Percentiles rank a stretch among this genome's conserved stretches.
phyloP scores from a whole-genome alignment of 352 stramenopile species.

The Globisporangium echinulatum region DNA sequence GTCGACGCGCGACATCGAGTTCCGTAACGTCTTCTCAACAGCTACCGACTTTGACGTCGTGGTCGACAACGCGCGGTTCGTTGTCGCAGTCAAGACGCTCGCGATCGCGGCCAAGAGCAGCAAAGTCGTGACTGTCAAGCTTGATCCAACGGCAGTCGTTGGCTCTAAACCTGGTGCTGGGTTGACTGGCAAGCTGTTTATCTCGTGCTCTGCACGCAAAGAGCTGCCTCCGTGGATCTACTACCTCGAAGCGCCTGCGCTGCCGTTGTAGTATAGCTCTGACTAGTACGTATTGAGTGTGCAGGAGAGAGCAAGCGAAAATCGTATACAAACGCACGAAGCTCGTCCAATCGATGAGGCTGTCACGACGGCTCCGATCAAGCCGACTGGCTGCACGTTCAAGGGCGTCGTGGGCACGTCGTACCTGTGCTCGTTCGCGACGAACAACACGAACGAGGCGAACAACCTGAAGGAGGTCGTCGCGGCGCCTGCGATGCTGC shows the following conservation, averaged over 20 bases:
- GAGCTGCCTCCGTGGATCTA: constrained; percentile 84
- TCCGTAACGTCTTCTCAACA: constrained; percentile 87
- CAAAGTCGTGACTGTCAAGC: constrained; percentile 52
- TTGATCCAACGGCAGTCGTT: constrained; percentile 21
- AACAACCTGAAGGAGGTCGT: too few species aligned
- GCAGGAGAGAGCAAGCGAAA: too few species aligned
- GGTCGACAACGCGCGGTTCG: constrained; percentile 74
- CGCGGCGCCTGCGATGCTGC: too few species aligned
- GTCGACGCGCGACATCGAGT: constrained; percentile 70
- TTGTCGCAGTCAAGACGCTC: constrained; percentile 39
- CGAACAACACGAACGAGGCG: too few species aligned
- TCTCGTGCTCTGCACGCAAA: constrained; percentile 63
- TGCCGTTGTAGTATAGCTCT: neutral
- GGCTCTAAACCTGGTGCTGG: too few species aligned
- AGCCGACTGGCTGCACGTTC: too few species aligned
- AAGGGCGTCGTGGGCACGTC: too few species aligned
- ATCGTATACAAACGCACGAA: too few species aligned
- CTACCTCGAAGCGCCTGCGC: constrained; percentile 55
- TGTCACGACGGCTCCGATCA: too few species aligned
- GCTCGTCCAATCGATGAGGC: too few species aligned
- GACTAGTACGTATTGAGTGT: too few species aligned
- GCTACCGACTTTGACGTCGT: constrained; percentile 70
- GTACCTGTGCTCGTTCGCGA: too few species aligned
- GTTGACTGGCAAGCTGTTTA: constrained; percentile 64
- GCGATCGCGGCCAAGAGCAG: constrained; percentile 66